Conservation (phyloP, 2,329 filamentous ascomycete species). For the Hymenoscyphus fraxineus region DNA sequence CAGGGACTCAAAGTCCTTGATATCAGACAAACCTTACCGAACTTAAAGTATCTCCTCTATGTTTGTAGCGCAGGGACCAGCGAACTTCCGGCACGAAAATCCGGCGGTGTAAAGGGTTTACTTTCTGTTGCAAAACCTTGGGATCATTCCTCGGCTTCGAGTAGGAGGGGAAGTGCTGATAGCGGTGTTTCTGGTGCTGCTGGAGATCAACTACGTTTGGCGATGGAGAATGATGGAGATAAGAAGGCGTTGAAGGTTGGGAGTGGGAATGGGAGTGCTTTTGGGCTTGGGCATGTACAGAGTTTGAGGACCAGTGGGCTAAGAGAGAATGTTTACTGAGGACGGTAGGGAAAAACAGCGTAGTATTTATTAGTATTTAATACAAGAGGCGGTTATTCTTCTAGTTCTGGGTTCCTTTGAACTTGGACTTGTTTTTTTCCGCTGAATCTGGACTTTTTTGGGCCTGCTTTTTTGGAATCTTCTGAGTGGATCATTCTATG, state of each 20-base stretch:
- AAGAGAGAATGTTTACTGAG: constrained; percentile 30
- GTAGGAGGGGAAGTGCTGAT: constrained; percentile 32
- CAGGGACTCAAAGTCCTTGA: constrained; percentile 80
- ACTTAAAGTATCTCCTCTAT: constrained; percentile 88
- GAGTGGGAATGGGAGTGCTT: constrained; percentile 21
- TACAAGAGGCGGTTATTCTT: not conserved
- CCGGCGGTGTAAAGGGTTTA: constrained; percentile 57
- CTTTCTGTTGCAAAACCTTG: constrained; percentile 42
- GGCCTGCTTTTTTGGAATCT: too few relatives aligned
- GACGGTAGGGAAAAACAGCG: not conserved
- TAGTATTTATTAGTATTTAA: not conserved
- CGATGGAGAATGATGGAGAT: constrained; percentile 27
- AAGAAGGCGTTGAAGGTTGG: constrained; percentile 10
- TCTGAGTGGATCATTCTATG: too few relatives aligned
- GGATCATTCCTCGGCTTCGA: constrained; percentile 20
- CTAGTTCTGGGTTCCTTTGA: not conserved
- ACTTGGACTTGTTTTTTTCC: not conserved
- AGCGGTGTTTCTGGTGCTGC: constrained; percentile 22
- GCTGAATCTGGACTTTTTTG: not conserved
- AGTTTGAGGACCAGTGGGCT: constrained; percentile 35
- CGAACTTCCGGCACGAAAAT: constrained; percentile 58
- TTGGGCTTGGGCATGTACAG: constrained; percentile 22
- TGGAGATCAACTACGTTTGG: constrained; percentile 27
- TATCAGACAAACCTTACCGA: constrained; percentile 86
- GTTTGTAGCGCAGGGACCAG: constrained; percentile 76